These are phyloP conservation scores for Colletotrichum filicis DNA, from an alignment of 2,329 filamentous ascomycete species.

Conservation along the genomic window DNA sequence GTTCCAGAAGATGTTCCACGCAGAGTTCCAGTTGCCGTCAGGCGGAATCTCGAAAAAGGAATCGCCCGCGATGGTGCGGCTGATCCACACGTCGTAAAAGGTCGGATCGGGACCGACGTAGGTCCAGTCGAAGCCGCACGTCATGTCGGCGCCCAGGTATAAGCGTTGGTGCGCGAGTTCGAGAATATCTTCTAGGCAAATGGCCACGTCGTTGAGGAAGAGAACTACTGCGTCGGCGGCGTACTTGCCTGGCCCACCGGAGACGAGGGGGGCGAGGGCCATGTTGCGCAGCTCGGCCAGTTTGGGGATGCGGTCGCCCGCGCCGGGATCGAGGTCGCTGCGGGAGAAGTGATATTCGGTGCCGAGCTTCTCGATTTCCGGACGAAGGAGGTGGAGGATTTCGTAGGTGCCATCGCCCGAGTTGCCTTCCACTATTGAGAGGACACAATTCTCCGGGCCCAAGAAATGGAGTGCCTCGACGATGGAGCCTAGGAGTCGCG, in stretches of 20 bases:
- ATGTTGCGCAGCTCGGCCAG: slow-evolving; percentile 64
- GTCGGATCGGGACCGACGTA: slow-evolving; percentile 54
- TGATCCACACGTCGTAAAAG: slow-evolving; percentile 68
- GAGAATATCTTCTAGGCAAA: slow-evolving; percentile 66
- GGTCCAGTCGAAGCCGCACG: slow-evolving; percentile 70
- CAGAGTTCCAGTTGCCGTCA: slow-evolving; percentile 59
- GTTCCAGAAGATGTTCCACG: slow-evolving; percentile 65
- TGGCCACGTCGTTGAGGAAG: slow-evolving; percentile 65
- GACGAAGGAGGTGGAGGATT: slow-evolving; percentile 54
- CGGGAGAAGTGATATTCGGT: slow-evolving; percentile 53
- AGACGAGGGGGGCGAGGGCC: slow-evolving; percentile 58
- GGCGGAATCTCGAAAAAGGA: slow-evolving; percentile 64
- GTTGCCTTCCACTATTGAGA: slow-evolving; percentile 67
- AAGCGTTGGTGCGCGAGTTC: slow-evolving; percentile 54
- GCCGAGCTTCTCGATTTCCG: slow-evolving; percentile 50
- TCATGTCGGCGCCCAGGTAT: slow-evolving; percentile 63
- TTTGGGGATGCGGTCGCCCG: slow-evolving; percentile 55
- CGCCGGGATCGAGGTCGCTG: slow-evolving; percentile 55
- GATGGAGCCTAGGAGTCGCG: slow-evolving; percentile 62
- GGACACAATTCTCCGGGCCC: slow-evolving; percentile 59
- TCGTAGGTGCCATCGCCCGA: slow-evolving; percentile 65
- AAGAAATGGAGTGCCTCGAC: slow-evolving; percentile 61
- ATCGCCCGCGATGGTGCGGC: slow-evolving; percentile 62
- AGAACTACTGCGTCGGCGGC: slow-evolving; percentile 53
- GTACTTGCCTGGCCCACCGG: slow-evolving; percentile 33